Percentiles rank a stretch among this genome's conserved stretches.
Evolutionary conservation across 176 grass and related monocot genomes (phyloP).

Genomic region (Oryza coarctata): DNA sequence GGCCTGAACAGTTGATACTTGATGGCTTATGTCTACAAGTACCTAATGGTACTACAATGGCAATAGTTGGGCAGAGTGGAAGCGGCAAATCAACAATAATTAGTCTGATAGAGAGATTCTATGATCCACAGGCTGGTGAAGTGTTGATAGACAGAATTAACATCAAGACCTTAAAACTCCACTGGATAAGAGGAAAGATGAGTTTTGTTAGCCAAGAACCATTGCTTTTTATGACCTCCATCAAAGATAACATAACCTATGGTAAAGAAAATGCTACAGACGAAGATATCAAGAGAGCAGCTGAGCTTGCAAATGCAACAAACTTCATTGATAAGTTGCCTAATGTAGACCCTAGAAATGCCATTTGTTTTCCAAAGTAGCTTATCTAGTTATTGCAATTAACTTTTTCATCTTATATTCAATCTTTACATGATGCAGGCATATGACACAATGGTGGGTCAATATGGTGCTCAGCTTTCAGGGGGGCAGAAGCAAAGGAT

Average conservation of each 20-base stretch:
- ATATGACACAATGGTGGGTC: slow-evolving; percentile 69
- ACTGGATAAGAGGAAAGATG: slow-evolving; percentile 69
- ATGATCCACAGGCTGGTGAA: slow-evolving; percentile 68
- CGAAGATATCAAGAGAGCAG: slow-evolving; percentile 76
- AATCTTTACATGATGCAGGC: slow-evolving; percentile 28
- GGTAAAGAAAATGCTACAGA: slow-evolving; percentile 67
- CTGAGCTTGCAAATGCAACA: slow-evolving; percentile 71
- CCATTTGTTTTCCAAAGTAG: slow-evolving; percentile 7
- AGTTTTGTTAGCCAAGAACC: slow-evolving; percentile 88
- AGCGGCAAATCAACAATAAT: slow-evolving; percentile 83
- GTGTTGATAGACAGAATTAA: slow-evolving; percentile 70
- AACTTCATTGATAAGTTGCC: slow-evolving; percentile 74
- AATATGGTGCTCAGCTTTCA: slow-evolving; percentile 59
- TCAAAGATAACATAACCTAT: slow-evolving; percentile 76
- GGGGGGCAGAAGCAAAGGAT: slow-evolving; percentile 81
- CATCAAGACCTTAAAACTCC: slow-evolving; percentile 64
- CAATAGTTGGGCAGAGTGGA: slow-evolving; percentile 84
- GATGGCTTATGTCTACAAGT: slow-evolving; percentile 49
- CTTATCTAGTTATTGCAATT: not conserved
- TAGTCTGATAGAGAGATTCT: slow-evolving; percentile 75
- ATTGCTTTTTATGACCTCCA: slow-evolving; percentile 68
- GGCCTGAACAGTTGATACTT: slow-evolving; percentile 68
- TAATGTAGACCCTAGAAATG: slow-evolving; percentile 47
- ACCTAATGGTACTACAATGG: slow-evolving; percentile 63
- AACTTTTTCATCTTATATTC: slow-evolving; percentile 12